Conservation (phyloP, 1,284 basidiomycete species). For the Ganoderma sinense region DNA sequence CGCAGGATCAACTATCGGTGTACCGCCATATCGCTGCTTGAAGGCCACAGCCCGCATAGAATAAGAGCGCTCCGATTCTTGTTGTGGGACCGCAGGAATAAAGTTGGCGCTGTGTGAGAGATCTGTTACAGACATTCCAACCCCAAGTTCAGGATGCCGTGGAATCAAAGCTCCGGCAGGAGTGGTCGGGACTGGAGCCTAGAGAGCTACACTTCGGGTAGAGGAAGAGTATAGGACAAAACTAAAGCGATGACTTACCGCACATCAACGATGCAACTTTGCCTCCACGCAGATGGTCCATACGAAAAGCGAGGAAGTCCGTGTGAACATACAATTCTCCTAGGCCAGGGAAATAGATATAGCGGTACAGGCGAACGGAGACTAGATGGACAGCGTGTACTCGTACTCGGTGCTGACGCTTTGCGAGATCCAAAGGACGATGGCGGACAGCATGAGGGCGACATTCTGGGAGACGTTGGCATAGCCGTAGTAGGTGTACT, state of each 20-base stretch:
- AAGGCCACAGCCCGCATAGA: background rate
- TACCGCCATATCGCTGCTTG: background rate
- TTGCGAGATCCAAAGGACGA: constrained; percentile 90
- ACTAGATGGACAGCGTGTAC: constrained; percentile 81
- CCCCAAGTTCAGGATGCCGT: background rate
- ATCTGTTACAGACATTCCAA: background rate
- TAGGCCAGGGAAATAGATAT: constrained; percentile 2
- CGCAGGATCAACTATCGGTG: background rate
- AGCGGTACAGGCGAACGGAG: constrained; percentile 11
- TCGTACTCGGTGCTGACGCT: constrained; percentile 85
- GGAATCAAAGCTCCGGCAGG: background rate
- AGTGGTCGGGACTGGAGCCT: background rate
- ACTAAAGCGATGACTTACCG: background rate
- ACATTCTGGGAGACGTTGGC: constrained; percentile 95
- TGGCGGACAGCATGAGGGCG: constrained; percentile 89
- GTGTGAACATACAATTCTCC: constrained; percentile 12
- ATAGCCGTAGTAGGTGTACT: constrained; percentile 92
- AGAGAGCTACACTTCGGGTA: background rate
- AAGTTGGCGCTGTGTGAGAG: background rate
- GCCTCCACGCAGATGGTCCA: background rate
- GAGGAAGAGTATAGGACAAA: background rate
- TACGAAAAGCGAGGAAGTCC: background rate
- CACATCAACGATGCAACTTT: background rate
- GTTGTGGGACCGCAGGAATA: background rate
- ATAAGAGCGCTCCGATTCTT: background rate